A percentile compares a stretch with the other conserved stretches of the same genome.
phyloP scores from a whole-genome alignment of 2,329 filamentous ascomycete genomes.

The Fusarium azukiicola region DNA sequence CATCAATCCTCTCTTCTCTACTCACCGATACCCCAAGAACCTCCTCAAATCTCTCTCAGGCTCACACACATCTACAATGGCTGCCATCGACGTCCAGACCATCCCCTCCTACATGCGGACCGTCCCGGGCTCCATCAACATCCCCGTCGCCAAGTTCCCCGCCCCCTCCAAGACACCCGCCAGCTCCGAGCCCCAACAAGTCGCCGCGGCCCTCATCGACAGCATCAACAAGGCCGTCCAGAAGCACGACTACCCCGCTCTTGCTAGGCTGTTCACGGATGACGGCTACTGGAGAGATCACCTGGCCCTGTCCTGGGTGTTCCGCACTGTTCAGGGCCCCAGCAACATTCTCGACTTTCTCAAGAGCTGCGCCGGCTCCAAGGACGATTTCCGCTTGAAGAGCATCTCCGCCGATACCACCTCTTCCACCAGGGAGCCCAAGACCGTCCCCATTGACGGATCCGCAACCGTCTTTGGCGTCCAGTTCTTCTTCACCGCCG shows the following conservation, averaged over 20 bases:
- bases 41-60: background rate
- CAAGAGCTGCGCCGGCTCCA: constrained; percentile 52
- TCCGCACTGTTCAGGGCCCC: constrained; percentile 72
- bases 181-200: constrained; percentile 60
- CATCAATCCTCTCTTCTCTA: constrained; percentile 28
- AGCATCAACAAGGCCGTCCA: constrained; percentile 63
- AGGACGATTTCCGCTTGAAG: constrained; percentile 65
- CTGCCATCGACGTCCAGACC: constrained; percentile 35
- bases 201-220: constrained; percentile 63
- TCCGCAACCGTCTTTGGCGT: constrained; percentile 73
- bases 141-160: constrained; percentile 69
- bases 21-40: constrained; percentile 1
- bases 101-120: constrained; percentile 54
- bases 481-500: constrained; percentile 76
- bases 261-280: constrained; percentile 56
- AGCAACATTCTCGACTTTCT: constrained; percentile 66
- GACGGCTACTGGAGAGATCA: constrained; percentile 80
- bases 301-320: constrained; percentile 77
- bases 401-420: constrained; percentile 70
- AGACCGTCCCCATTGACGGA: constrained; percentile 70
- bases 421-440: constrained; percentile 68
- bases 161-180: constrained; percentile 51
- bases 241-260: constrained; percentile 57
- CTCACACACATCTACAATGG: constrained; percentile 39
- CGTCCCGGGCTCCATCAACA: constrained; percentile 76